Base-by-base conservation (phyloP, 208 protist genomes). In the Trypanosomatidae sp. region DNA sequence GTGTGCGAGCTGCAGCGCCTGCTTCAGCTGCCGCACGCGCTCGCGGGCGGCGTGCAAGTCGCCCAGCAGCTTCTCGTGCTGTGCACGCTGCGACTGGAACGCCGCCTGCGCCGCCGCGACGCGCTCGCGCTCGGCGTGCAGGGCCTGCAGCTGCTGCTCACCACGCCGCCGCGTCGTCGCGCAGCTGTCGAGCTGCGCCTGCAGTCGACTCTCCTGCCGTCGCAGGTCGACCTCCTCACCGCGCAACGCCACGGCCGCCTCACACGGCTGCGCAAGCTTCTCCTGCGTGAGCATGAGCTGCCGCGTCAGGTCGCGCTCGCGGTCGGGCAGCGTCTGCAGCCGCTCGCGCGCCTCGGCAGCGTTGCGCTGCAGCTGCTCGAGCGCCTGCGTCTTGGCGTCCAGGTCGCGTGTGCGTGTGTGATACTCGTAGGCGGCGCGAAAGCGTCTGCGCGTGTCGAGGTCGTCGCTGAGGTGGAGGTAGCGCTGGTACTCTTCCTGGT, bases 401-500 rank as follows among this genome's bases (percentile, higher is more conserved):
- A 35, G n/a, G n/a, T 16, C 25, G 43, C 11, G 19, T 11, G 18
- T 33, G 24, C 30, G n/a, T 33, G 28, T 71, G 43, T 77, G 45
- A 56, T 80, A 91, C 22, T 87, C 71, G 60, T 79, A 71, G 22
- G 86, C 81, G 18, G 81, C 48, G 25, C 71, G 59, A 48, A 92
- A 90, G 8, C 54, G 47, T 43, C 56, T 61, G 58, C 83, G 82
- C 33, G 64, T 61, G 45, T 94, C 74, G 32, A 94, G 65, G 25
- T 58, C 63, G 40, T 84, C 81, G 43, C 55, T 73, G 28, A 75
- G 49, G 21, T 71, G 52, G 27, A 87, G 50, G 46, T 82, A 90
- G 4, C 42, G 38, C 45, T 84, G 57, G 55, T 92, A 95, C 52
- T 88, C 84, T 22, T 82, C 71, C 38, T 90, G 80, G 45, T 95